Evolutionary conservation across 345 rosid genomes (phyloP), one percentile per base, ranked within the genome.

Genomic region (Eucalyptus marginata): DNA sequence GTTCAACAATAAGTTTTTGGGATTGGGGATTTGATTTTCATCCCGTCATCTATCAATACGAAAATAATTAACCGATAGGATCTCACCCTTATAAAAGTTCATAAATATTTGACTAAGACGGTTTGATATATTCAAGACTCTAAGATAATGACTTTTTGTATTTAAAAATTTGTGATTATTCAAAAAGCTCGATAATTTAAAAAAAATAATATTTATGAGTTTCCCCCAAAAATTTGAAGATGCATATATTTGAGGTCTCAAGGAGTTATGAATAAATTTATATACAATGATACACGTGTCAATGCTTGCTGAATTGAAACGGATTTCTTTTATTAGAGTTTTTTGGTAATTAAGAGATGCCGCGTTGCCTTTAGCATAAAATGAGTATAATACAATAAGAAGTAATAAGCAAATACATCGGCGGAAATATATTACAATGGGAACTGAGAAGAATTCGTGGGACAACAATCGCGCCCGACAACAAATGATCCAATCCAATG

Each of bases 291-390:
- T 54, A 54, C 25, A 54, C 59, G 10, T 54, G 3, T 20, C 11
- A 20, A 22, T 3, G 5, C 27, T 54, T 3, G 25, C n/a, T 10
- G 50, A 3, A 22, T 54, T 54, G 7, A 54, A 54, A 54, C 5
- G 3, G 6, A 56, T 56, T 25, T 27, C 8, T 62, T 29, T 27
- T 3, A 13, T 6, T 13, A 62, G 1, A 29, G 4, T 1, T 62
- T 62, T 59, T 62, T 29, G 0, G 7, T 62, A 62, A 62, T 10
- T 56, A 24, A 24, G 6, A 1, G 13, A 56, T 56, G 12, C 3
- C 33, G 0, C 2, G 16, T 29, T 29, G 33, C 2, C 2, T 29
- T 3, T 13, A 29, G 2, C 33, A 62, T 29, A 27, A 62, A 29
- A 13, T 52, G 25, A 52, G 10, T 52, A 20, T 13, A 62, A 6